A percentile compares a stretch with the other conserved stretches of the same genome.
Conservation (phyloP, 306 rosid species). For the Corylus avellana region DNA sequence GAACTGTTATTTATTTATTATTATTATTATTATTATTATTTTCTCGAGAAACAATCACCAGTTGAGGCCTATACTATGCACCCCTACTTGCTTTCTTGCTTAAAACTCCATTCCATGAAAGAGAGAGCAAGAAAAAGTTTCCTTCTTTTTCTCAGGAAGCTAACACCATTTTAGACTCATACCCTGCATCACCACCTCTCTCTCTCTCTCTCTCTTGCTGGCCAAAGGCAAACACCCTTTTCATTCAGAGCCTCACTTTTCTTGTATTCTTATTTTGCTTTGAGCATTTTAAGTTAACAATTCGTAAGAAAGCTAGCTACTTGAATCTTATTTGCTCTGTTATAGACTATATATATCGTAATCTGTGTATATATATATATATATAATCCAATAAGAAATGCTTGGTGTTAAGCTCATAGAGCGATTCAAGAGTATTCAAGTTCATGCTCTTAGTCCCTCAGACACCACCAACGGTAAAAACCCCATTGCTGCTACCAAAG, state of each 20-base stretch:
- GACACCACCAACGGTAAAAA: conserved; percentile 43
- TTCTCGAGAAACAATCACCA: conserved; percentile 22
- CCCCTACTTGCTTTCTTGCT: not conserved
- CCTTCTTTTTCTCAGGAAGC: not conserved
- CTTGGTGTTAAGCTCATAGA: conserved; percentile 63
- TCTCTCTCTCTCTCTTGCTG: conserved; percentile 1
- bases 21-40: not conserved
- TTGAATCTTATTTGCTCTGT: not conserved
- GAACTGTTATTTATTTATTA: not conserved
- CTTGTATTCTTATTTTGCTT: conserved; percentile 7
- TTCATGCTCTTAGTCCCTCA: conserved; percentile 63
- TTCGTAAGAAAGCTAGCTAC: not conserved
- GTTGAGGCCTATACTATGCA: not conserved
- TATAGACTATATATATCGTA: conserved; percentile 11
- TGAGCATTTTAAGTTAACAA: not conserved
- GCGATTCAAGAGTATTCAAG: conserved; percentile 68
- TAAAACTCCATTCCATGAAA: not conserved
- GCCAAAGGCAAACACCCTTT: conserved; percentile 21
- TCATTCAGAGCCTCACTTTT: not conserved
- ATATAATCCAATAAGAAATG: conserved; percentile 40
- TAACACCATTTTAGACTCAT: not conserved
- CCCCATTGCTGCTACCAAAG: conserved; percentile 27
- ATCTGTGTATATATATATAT: not conserved
- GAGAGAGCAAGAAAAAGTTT: not conserved
- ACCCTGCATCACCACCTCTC: not conserved